Base-by-base conservation (phyloP, 768 basidiomycete species). In the Kwoniella botswanensis region DNA sequence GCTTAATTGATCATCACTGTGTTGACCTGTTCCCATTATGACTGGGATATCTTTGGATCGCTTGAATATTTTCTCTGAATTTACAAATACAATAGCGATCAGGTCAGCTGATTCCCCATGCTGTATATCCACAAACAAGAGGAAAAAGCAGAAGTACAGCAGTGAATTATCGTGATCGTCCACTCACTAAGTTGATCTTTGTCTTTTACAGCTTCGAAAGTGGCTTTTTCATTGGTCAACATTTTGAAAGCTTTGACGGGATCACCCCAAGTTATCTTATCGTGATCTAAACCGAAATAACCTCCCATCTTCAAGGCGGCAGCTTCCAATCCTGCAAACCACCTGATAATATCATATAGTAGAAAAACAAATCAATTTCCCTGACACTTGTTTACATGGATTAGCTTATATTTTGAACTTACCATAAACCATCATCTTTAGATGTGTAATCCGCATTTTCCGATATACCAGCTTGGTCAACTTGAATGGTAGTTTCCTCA, bases 231-330 rank as follows among this genome's bases (percentile, higher is more conserved):
- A 35, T 29, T 29, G 3, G 57, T 58, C 57, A 58, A 29, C 24
- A 58, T 29, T 12, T 58, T 58, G 57, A 58, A 58, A 24, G 57
- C 57, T 22, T 58, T 35, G 9, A 58, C 57, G 15, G 57, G 57
- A 35, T 35, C 35, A 26, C 57, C 57, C 26, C 57, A 29, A 17
- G 22, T 35, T 58, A 29, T 58, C 35, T 58, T 22, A 4, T 58
- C 57, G 5, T 22, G 5, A 17, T 58, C 57, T 24, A 29, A 10
- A 6, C 57, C 57, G 15, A 58, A 29, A 35, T 24, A 24, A 15
- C 57, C 57, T 22, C 26, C 11, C 24, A 58, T 22, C 26, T 58
- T 58, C 21, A 29, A 15, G 17, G 10, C n/a, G 24, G 57, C 57
- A n/a, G 35, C 26, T 35, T 58, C 21, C 5, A 29, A 10, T 9